These are phyloP conservation scores for Sugiyamaella japonica DNA, from an alignment of 1,139 yeast genomes.

Conservation along the genomic window DNA sequence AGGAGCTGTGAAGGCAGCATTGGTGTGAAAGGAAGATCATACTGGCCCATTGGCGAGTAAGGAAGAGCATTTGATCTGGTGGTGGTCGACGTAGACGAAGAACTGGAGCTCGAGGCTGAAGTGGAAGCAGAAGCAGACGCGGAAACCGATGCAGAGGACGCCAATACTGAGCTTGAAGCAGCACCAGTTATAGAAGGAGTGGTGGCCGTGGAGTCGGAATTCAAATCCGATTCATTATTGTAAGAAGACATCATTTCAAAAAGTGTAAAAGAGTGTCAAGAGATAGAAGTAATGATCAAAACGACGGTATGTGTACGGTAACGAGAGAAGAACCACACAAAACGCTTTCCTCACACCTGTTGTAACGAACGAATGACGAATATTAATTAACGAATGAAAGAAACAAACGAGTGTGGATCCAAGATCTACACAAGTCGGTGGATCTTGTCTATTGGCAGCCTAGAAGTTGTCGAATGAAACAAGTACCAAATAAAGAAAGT, in stretches of 20 bases:
- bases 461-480: no score
- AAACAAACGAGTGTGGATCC: background rate
- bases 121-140: background rate
- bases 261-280: background rate
- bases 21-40: conserved; percentile 48
- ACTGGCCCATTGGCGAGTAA: conserved; percentile 36
- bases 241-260: background rate
- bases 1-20: conserved; percentile 69
- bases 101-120: background rate
- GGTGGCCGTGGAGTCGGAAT: background rate
- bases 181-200: background rate
- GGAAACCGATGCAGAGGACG: background rate
- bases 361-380: background rate
- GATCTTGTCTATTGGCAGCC: no score
- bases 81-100: background rate
- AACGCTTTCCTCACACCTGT: no score
- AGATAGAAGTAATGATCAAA: background rate
- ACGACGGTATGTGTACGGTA: background rate
- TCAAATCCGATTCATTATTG: background rate
- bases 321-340: no score
- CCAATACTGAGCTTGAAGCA: background rate
- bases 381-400: conserved; percentile 3
- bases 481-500: no score
- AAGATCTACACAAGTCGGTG: no score
- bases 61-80: conserved; percentile 3